Evolutionary conservation across 148 eudicot genomes (phyloP), one percentile per base, ranked within the genome.

Genomic region (Rhododendron kiyosumense): DNA sequence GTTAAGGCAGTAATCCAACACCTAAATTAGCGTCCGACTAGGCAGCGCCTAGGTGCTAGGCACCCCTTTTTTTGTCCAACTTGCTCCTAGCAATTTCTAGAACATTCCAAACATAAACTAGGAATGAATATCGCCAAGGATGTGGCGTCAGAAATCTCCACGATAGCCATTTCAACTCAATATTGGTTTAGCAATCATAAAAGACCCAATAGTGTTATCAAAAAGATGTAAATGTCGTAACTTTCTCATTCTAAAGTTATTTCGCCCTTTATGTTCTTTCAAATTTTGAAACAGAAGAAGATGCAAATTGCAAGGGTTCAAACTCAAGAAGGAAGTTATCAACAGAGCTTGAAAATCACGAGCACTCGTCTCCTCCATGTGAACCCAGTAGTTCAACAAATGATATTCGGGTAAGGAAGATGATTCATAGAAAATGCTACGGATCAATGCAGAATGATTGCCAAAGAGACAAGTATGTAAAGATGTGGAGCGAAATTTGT

Each of bases 401-500:
- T 38, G 59, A 83, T 77, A 86, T 46, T 59, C 59, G 5, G 17
- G 80, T 57, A 79, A 78, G 17, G 48, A 69, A 84, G 9, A 84
- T 59, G 83, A 86, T 75, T 49, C 90, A 84, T 83, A 86, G 84
- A 7, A 85, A 74, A 83, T 61, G 13, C 20, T 63, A 34, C 22
- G 89, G 90, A 73, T 63, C 86, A 69, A 86, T 81, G 85, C 89
- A 45, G 63, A 86, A 74, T 34, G 85, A 84, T 79, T 54, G 73
- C 41, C 83, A 80, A 59, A 90, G 86, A 20, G 83, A 79, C 45
- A 88, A 88, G 61, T 81, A 85, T 46, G 71, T 13, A 15, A 90
- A 89, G 71, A 87, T 83, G 75, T 85, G 89, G 93, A 91, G 77
- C n/a, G 87, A 87, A 86, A 75, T 89, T n/a, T 87, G 90, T 90